Evolutionary conservation across 2,329 filamentous ascomycete genomes (phyloP).

Genomic region (Apiospora saccharicola): DNA sequence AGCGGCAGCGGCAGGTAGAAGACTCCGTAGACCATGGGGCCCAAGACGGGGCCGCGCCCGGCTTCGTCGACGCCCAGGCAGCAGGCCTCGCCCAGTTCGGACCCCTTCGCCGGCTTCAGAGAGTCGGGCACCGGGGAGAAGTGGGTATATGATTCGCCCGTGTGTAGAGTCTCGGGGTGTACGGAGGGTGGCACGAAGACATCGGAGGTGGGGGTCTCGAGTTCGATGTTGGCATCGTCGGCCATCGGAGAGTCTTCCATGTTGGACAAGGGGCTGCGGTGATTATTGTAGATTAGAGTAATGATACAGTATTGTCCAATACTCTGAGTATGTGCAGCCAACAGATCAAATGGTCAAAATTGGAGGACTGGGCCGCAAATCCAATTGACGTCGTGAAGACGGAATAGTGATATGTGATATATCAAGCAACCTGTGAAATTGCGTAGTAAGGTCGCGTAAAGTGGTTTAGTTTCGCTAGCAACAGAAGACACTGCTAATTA

Average conservation of each 20-base stretch:
- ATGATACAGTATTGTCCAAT: not conserved
- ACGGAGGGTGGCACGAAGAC: constrained; percentile 76
- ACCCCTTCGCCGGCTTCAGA: constrained; percentile 54
- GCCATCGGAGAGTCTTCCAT: constrained; percentile 52
- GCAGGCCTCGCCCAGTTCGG: constrained; percentile 58
- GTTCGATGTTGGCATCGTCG: constrained; percentile 42
- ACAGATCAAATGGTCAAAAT: not conserved
- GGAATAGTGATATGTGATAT: not conserved
- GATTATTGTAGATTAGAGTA: not conserved
- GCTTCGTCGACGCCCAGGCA: constrained; percentile 93
- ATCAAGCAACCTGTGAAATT: not conserved
- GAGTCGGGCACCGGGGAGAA: constrained; percentile 72
- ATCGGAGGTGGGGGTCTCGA: constrained; percentile 44
- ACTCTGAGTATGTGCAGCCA: not conserved
- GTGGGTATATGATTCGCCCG: constrained; percentile 74
- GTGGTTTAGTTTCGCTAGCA: constrained; percentile 17
- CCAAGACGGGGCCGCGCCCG: constrained; percentile 91
- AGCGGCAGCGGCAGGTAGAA: constrained; percentile 78
- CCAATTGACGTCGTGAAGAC: not conserved
- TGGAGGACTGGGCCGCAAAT: not conserved
- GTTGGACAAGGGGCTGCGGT: constrained; percentile 17
- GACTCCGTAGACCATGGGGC: constrained; percentile 76
- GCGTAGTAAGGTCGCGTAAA: not conserved
- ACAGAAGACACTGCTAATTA: not conserved
- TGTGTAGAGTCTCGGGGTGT: constrained; percentile 60